These are phyloP conservation scores for Panellus pusillus DNA, from an alignment of 768 basidiomycete genomes.

Conservation along the genomic window DNA sequence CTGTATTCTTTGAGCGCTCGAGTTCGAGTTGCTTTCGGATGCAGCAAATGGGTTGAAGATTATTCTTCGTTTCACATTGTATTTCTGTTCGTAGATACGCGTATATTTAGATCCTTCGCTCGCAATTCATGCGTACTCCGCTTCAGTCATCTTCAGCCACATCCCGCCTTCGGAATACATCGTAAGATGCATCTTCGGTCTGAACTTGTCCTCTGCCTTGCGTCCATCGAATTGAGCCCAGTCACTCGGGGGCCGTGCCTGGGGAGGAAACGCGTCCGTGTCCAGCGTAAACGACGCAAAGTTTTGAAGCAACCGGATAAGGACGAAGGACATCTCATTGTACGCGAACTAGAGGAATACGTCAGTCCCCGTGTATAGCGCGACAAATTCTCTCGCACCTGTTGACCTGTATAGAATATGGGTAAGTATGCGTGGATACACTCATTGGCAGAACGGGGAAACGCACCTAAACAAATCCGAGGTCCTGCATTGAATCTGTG, in stretches of 20 bases:
- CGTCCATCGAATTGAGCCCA: conserved; percentile 49
- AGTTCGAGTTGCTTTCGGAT: too few species aligned
- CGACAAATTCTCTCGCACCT: too few species aligned
- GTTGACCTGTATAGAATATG: too few species aligned
- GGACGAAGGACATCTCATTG: conserved; percentile 54
- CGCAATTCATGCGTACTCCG: conserved; percentile 22
- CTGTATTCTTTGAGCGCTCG: too few species aligned
- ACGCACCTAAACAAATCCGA: conserved; percentile 36
- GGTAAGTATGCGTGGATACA: too few species aligned
- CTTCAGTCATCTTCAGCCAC: conserved; percentile 51
- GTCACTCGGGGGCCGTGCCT: conserved; percentile 42
- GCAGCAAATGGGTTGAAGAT: too few species aligned
- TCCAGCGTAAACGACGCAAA: conserved; percentile 52
- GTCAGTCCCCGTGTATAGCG: not conserved
- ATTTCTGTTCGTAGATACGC: too few species aligned
- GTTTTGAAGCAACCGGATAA: conserved; percentile 61
- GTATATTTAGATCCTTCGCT: not conserved
- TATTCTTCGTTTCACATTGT: too few species aligned
- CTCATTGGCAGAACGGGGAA: too few species aligned
- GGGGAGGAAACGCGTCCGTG: conserved; percentile 44
- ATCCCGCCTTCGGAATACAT: conserved; percentile 57
- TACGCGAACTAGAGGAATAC: conserved; percentile 24
- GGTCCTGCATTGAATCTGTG: conserved; percentile 53
- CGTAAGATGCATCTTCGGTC: conserved; percentile 54
- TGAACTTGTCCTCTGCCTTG: conserved; percentile 50